phyloP scores from a whole-genome alignment of 495 filamentous ascomycete genomes.

The Penicillium argentinense region DNA sequence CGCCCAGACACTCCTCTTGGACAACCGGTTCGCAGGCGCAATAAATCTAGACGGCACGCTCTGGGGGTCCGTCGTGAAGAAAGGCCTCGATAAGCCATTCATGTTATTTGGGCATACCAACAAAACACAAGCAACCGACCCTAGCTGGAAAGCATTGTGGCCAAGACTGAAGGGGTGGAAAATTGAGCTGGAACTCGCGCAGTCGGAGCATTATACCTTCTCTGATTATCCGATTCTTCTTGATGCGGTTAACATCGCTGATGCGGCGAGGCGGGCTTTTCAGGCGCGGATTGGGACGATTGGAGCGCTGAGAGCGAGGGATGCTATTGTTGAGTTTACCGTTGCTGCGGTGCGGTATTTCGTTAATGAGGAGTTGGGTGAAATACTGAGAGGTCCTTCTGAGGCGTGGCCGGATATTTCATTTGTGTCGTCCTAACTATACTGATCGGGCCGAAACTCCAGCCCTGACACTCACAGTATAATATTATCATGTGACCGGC shows the following conservation, averaged over 20 bases:
- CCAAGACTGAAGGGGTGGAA: slow-evolving; percentile 22
- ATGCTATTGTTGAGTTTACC: background rate
- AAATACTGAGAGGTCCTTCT: slow-evolving; percentile 6
- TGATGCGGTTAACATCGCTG: slow-evolving; percentile 4
- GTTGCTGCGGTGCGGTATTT: slow-evolving; percentile 1
- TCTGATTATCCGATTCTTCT: slow-evolving; percentile 50
- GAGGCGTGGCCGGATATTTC: slow-evolving; percentile 3
- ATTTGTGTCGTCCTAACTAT: slow-evolving; percentile 1
- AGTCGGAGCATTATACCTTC: slow-evolving; percentile 27
- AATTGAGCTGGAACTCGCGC: slow-evolving; percentile 23
- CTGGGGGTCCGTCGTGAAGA: slow-evolving; percentile 27
- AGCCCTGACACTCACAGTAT: no score
- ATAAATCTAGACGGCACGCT: slow-evolving; percentile 49
- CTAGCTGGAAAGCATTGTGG: slow-evolving; percentile 29
- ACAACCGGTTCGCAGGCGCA: slow-evolving; percentile 43
- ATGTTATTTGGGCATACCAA: slow-evolving; percentile 25
- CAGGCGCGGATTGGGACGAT: slow-evolving; percentile 4
- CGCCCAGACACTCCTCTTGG: slow-evolving; percentile 36
- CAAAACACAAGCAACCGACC: slow-evolving; percentile 18
- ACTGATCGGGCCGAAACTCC: no score
- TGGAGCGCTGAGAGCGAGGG: slow-evolving; percentile 3
- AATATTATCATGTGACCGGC: no score
- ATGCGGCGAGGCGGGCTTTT: background rate
- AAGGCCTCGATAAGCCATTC: slow-evolving; percentile 29
- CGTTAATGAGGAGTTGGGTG: background rate